Evolutionary conservation across 1,284 basidiomycete genomes (phyloP), one percentile per base, ranked within the genome.

Genomic region (Leccinum pseudoinsigne): DNA sequence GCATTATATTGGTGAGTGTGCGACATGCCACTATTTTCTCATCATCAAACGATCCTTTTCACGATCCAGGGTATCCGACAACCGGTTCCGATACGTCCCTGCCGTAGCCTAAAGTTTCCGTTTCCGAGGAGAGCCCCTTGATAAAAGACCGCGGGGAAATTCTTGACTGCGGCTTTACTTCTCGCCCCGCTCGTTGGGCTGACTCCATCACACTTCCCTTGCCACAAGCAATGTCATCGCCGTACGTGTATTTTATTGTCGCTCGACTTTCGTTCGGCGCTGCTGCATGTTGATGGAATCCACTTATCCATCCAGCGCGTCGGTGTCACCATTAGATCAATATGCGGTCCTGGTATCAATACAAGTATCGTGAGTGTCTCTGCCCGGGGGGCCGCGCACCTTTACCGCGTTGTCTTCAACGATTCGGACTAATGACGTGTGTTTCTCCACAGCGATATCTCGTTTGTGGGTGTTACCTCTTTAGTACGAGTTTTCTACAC

Each of bases 291-390:
- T 31, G 31, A 60, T 16, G 38, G 11, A 8, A 38, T 18, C 2
- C n/a, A 38, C 23, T 8, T 14, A 3, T 28, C 58, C n/a, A 40
- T 60, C 16, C n/a, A 59, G 58, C 12, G 26, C 14, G 36, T n/a
- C 2, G 1, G 57, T 26, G 11, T n/a, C 34, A 21, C 36, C 57
- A 11, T 16, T 40, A 7, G n/a, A 40, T 36, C 57, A 38, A 59
- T 40, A 59, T 31, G 12, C 23, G n/a, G 57, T 60, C 23, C n/a
- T 59, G 18, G 58, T 59, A 14, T n/a, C 31, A 60, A 60, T 60
- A 59, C 34, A 59, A 31, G 9, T 59, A 8, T 60, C 58, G 58
- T 59, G 11, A 60, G 58, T 60, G 18, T 42, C 36, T 50, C 6
- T 3, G 4, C 31, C 34, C 34, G 5, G 34, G 34, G 34, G 34